phyloP scores from a whole-genome alignment of 1,284 basidiomycete species.

The Porphyrellus sp. region DNA sequence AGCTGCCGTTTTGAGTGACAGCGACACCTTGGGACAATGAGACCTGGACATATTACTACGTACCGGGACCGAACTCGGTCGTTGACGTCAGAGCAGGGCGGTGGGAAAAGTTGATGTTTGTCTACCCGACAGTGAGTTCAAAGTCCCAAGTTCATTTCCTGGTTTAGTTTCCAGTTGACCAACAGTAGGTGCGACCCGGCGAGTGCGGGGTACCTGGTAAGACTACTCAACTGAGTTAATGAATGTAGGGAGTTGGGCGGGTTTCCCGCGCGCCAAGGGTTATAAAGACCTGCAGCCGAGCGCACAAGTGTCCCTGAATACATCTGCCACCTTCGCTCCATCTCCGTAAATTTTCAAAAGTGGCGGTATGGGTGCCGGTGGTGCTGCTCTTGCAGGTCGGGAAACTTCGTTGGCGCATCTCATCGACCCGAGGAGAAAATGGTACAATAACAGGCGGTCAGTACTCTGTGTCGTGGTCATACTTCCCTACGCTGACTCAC shows the following conservation, averaged over 20 bases:
- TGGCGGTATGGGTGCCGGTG: slow-evolving; percentile 49
- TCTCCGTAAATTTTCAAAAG: slow-evolving; percentile 17
- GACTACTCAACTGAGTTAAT: not conserved
- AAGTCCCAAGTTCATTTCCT: too few species aligned
- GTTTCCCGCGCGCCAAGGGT: slow-evolving; percentile 3
- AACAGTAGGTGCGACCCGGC: too few species aligned
- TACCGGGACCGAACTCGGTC: too few species aligned
- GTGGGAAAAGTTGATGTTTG: too few species aligned
- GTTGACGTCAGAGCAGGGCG: too few species aligned
- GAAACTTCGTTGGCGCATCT: slow-evolving; percentile 49
- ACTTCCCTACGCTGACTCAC: slow-evolving; percentile 2
- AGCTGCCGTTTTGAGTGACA: too few species aligned
- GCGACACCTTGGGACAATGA: too few species aligned
- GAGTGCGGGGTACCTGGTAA: slow-evolving; percentile 39
- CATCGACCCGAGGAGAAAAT: slow-evolving; percentile 61
- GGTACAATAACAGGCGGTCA: slow-evolving; percentile 71
- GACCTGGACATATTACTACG: too few species aligned
- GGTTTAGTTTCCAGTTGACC: too few species aligned
- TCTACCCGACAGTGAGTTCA: too few species aligned
- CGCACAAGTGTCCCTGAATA: not conserved
- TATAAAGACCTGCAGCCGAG: slow-evolving; percentile 16
- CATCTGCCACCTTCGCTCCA: slow-evolving; percentile 24
- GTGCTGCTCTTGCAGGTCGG: slow-evolving; percentile 32
- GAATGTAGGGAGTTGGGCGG: not conserved
- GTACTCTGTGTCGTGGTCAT: slow-evolving; percentile 13